Evolutionary conservation across 2,329 filamentous ascomycete genomes (phyloP), one percentile per base, ranked within the genome.

Genomic region (Fusarium citri): DNA sequence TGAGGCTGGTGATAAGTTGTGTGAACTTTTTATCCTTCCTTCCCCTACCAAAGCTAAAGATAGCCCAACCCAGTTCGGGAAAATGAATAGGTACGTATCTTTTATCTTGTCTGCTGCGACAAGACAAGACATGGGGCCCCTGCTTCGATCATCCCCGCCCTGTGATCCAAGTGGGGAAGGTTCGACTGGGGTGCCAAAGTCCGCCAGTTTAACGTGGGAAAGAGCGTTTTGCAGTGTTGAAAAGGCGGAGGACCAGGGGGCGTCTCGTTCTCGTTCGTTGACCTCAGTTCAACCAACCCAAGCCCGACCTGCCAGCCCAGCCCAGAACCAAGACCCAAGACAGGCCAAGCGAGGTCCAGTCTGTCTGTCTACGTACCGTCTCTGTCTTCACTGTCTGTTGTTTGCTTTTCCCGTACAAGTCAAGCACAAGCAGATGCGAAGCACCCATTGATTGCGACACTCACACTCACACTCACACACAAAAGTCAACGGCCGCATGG

Each of bases 141-240:
- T 50, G 57, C 64, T 66, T 55, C 67, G 62, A 56, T 63, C 54
- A 68, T 64, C 60, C 59, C 68, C 66, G 48, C 55, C 57, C 53
- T 67, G 59, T 68, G 65, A 66, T 50, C 12, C 46, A 56, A 54
- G 67, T 62, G 59, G 66, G 45, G 47, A 51, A 63, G 23, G 31
- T 45, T 45, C 3, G 30, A 48, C 66, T 18, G 43, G 70, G 67
- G 50, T 67, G 41, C 50, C 66, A 58, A 59, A 42, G 63, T 72
- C 72, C 72, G 72, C 72, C 72, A 72, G 62, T 74, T 74, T 58
- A 74, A 73, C 62, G 68, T 74, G 68, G 41, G 56, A 55, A 66
- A 72, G 66, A 58, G 59, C 50, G 43, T 43, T 64, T 66, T 72
- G 64, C 58, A 60, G 64, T 73, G 72, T 55, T 45, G 72, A 74